These are phyloP conservation scores for Penicillium verrucosum DNA, from an alignment of 2,329 filamentous ascomycete species.

Conservation along the genomic window DNA sequence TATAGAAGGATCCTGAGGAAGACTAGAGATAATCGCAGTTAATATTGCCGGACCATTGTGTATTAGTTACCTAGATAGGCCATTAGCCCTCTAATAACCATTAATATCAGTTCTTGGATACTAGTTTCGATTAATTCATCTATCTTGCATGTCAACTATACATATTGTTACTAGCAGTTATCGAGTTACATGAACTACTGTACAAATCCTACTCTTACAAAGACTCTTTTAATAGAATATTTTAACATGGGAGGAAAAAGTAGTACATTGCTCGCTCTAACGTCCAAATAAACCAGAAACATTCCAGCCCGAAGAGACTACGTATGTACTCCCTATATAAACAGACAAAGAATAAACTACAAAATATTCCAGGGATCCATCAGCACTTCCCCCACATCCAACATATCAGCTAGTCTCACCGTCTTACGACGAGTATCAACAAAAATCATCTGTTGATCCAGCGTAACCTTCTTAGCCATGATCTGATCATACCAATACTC, in stretches of 20 bases:
- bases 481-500: background rate
- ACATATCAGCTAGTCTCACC: background rate
- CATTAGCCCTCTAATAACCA: background rate
- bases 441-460: background rate
- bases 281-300: background rate
- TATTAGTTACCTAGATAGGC: background rate
- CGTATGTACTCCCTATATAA: background rate
- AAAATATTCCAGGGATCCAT: background rate
- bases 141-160: background rate
- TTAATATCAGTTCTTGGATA: background rate
- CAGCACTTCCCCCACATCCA: background rate
- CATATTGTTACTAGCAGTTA: background rate
- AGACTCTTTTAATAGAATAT: background rate
- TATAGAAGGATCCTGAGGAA: background rate
- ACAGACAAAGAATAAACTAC: background rate
- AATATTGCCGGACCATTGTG: no score
- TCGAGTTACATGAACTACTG: background rate
- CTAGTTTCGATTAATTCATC: no score
- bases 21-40: no score
- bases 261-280: background rate
- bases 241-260: no score
- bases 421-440: background rate
- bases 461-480: background rate
- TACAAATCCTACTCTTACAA: background rate
- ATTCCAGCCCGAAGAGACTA: no score